These are phyloP conservation scores for Anastatica hierochuntica DNA, from an alignment of 345 rosid genomes.

Conservation along the genomic window DNA sequence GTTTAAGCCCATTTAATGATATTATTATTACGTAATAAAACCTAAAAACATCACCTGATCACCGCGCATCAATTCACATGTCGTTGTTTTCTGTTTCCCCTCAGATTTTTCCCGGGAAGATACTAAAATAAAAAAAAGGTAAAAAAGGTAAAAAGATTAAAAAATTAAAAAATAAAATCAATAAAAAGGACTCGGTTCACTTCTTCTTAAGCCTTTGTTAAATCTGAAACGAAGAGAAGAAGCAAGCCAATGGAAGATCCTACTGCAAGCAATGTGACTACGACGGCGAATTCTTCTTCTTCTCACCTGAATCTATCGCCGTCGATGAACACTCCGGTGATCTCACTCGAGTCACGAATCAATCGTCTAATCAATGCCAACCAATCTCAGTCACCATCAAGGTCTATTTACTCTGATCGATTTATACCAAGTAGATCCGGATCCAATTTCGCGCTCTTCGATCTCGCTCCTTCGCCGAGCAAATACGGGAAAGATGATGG, in stretches of 20 bases:
- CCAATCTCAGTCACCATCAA: conserved; percentile 59
- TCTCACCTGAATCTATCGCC: conserved; percentile 44
- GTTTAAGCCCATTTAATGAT: conserved; percentile 12
- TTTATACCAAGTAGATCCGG: conserved; percentile 97
- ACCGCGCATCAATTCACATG: conserved; percentile 21
- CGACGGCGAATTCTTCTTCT: conserved; percentile 10
- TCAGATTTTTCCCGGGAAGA: conserved; percentile 33
- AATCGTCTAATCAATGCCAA: conserved; percentile 61
- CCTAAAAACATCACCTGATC: conserved; percentile 8
- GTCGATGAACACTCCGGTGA: conserved; percentile 37
- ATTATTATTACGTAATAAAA: conserved; percentile 1
- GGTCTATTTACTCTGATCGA: conserved; percentile 79
- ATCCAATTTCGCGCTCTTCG: conserved; percentile 85
- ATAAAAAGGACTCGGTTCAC: too few relatives aligned
- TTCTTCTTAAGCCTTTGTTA: too few relatives aligned
- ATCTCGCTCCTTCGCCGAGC: conserved; percentile 35
- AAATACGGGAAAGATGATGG: conserved; percentile 61
- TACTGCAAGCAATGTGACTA: neutral
- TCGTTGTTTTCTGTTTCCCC: conserved; percentile 30
- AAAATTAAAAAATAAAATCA: neutral
- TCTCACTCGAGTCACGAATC: conserved; percentile 46
- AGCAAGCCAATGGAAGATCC: conserved; percentile 31
- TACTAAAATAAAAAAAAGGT: neutral
- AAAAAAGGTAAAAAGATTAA: neutral
- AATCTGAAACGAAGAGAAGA: conserved; percentile 9